Base-by-base conservation (phyloP, 441 rosid species). In the Populus hybrid region DNA sequence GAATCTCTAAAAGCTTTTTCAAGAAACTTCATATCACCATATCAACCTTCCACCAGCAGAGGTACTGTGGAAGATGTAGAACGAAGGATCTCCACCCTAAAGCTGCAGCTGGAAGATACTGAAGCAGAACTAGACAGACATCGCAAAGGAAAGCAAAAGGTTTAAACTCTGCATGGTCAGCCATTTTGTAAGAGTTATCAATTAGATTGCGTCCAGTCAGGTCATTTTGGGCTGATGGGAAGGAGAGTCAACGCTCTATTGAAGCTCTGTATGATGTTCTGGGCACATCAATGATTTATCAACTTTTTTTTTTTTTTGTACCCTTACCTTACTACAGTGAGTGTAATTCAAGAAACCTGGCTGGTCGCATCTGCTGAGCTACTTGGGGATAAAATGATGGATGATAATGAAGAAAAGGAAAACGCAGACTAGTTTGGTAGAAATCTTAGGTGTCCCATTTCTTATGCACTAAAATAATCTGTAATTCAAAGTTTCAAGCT, bases 1-100 rank as follows among this genome's bases (percentile, higher is more conserved):
- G 93, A 93, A 84, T 94, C 98, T 77, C 90, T 97, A 69, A 89
- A 91, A 80, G 87, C 88, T n/a, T 92, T 97, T 82, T 97, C 98
- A 40, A 79, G 38, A 50, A 86, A 85, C 71, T 94, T 97, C 83
- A 46, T 87, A 77, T 74, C 86, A 8, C 93, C 95, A 0, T 91
- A 92, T 85, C 84, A 89, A 79, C 89, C 98, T 32, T 67, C 87
- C 21, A 66, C 72, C 6, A 34, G 73, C 65, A 81, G 76, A 80
- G 84, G 81, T 72, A 76, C 86, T 7, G 86, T 86, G 50, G 95
- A 93, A 85, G 90, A 79, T 20, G 82, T 92, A 82, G 93, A 91
- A 81, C 81, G 42, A 81, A 92, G 82, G 84, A 82, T 94, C 57
- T 75, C 87, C 26, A 75, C 84, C 23, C 83, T 94, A 66, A 91